These are phyloP conservation scores for Perilla frutescens DNA, from an alignment of 257 asterid genomes.

Conservation along the genomic window DNA sequence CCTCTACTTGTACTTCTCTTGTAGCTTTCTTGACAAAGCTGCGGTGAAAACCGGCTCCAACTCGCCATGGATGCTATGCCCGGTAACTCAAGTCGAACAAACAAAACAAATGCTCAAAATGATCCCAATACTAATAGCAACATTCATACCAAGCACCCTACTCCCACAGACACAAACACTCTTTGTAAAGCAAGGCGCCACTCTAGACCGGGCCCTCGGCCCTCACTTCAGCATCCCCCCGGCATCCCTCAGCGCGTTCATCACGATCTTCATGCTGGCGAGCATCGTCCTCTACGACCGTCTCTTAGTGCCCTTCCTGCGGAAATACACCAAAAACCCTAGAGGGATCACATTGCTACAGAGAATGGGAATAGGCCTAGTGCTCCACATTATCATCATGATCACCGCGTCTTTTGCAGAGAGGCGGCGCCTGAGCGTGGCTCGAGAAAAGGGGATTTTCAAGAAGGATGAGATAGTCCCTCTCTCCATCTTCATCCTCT, in stretches of 20 bases:
- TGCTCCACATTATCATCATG: slow-evolving; percentile 61
- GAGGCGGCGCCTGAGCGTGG: slow-evolving; percentile 52
- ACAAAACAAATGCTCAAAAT: slow-evolving; percentile 77
- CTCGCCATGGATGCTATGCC: slow-evolving; percentile 55
- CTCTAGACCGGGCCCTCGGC: slow-evolving; percentile 55
- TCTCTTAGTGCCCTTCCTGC: slow-evolving; percentile 48
- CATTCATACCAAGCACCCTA: slow-evolving; percentile 73
- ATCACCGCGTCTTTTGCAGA: slow-evolving; percentile 50
- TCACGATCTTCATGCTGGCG: slow-evolving; percentile 68
- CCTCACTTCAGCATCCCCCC: slow-evolving; percentile 65
- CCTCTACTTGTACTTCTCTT: neutral
- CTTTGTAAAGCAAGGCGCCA: slow-evolving; percentile 77
- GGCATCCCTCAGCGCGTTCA: slow-evolving; percentile 64
- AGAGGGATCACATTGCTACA: slow-evolving; percentile 70
- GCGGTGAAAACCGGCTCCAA: slow-evolving; percentile 44
- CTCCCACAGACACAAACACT: slow-evolving; percentile 60
- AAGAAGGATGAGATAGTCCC: slow-evolving; percentile 50
- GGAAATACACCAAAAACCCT: slow-evolving; percentile 63
- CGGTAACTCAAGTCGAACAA: slow-evolving; percentile 81
- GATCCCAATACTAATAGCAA: slow-evolving; percentile 65
- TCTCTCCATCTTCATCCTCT: slow-evolving; percentile 63
- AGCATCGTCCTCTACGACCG: slow-evolving; percentile 61
- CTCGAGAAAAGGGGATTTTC: slow-evolving; percentile 40
- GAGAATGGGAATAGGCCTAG: slow-evolving; percentile 65
- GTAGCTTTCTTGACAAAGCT: slow-evolving; percentile 70